Conservation (phyloP, 73 alveolate genomes). For the Tetrahymena malaccensis region DNA sequence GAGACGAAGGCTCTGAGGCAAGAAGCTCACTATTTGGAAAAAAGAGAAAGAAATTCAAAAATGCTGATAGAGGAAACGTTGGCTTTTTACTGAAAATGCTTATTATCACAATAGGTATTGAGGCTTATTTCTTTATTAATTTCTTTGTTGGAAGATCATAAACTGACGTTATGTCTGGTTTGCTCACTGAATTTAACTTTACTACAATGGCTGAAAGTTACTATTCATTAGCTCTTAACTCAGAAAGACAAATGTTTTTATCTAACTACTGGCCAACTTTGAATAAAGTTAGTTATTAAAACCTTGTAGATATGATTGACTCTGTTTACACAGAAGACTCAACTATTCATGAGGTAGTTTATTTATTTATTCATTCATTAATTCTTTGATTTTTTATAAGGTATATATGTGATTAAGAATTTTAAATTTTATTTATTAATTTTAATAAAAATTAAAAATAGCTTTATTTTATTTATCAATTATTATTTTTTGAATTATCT, state of each 20-base stretch:
- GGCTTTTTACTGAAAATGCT: conserved; percentile 33
- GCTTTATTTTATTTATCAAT: too few species aligned
- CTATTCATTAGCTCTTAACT: conserved; percentile 1
- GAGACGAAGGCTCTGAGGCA: conserved; percentile 16
- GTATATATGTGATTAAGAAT: too few species aligned
- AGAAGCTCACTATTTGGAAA: conserved; percentile 18
- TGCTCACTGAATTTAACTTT: conserved; percentile 19
- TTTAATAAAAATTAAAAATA: too few species aligned
- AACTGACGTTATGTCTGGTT: background rate
- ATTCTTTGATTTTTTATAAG: too few species aligned
- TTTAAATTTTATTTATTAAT: too few species aligned
- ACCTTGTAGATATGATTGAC: background rate
- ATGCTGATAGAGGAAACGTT: conserved; percentile 20
- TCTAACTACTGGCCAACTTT: background rate
- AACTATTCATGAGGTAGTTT: background rate
- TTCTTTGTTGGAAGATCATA: conserved; percentile 6
- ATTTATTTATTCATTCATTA: background rate
- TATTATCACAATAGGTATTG: conserved; percentile 5
- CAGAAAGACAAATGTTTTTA: background rate
- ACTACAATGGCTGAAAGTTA: conserved; percentile 8
- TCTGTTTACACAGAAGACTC: background rate
- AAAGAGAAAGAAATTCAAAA: conserved; percentile 29
- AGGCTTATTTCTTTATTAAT: conserved; percentile 24
- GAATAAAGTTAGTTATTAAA: background rate
- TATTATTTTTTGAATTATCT: too few species aligned